phyloP scores from a whole-genome alignment of 441 rosid genomes.

The Adansonia gregorii region DNA sequence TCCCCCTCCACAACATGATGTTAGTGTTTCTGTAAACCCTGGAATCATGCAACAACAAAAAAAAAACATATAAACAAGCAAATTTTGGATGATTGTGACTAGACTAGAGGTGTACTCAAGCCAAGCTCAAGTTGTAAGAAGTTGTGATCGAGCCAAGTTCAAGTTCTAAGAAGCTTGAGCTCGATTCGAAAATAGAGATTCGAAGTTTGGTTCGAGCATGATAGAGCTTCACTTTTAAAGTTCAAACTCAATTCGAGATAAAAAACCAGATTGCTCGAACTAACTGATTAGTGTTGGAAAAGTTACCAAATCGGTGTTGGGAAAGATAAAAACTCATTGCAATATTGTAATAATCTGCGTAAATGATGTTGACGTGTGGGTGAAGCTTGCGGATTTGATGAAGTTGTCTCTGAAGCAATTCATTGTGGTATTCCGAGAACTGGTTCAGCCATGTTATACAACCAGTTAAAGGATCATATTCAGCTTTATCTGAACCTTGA shows the following conservation, averaged over 20 bases:
- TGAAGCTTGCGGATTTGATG: slow-evolving; percentile 32
- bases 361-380: slow-evolving; percentile 45
- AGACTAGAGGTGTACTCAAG: too few relatives aligned
- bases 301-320: slow-evolving; percentile 45
- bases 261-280: neutral
- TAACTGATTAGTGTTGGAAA: neutral
- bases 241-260: neutral
- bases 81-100: neutral
- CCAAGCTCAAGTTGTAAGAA: too few relatives aligned
- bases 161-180: neutral
- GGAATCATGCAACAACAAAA: neutral
- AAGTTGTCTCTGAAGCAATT: slow-evolving; percentile 43
- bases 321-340: slow-evolving; percentile 32
- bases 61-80: neutral
- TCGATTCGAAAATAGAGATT: neutral
- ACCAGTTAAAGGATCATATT: slow-evolving; percentile 46
- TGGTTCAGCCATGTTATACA: slow-evolving; percentile 51
- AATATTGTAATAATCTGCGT: slow-evolving; percentile 55
- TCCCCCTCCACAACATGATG: slow-evolving; percentile 54
- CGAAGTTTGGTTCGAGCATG: neutral
- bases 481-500: slow-evolving; percentile 30
- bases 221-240: neutral
- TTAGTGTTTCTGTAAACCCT: slow-evolving; percentile 38
- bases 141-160: neutral
- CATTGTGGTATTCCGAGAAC: slow-evolving; percentile 43